Evolutionary conservation across 2,329 filamentous ascomycete genomes (phyloP).

Genomic region (Alternaria solani): DNA sequence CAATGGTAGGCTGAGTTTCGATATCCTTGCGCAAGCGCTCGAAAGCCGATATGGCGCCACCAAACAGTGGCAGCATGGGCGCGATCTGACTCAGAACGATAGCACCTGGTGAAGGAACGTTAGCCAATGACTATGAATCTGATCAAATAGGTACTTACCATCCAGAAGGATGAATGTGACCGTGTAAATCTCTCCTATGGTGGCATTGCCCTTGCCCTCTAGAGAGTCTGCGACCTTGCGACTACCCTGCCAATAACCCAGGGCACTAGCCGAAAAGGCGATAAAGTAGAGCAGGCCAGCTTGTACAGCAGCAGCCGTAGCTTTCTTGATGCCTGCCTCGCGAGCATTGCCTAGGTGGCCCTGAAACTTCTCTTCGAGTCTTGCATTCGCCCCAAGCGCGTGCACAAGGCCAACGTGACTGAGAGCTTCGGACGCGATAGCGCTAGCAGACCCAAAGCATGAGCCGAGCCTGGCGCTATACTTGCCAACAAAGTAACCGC

Average conservation of each 20-base stretch:
- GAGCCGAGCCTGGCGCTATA: constrained; percentile 61
- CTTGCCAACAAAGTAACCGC: constrained; percentile 63
- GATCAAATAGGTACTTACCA: constrained; percentile 36
- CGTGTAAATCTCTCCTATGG: constrained; percentile 61
- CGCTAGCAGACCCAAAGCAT: constrained; percentile 65
- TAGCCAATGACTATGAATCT: background rate
- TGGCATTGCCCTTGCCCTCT: constrained; percentile 40
- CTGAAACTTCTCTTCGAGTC: constrained; percentile 68
- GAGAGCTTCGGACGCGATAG: constrained; percentile 69
- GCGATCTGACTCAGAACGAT: constrained; percentile 57
- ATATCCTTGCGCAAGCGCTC: constrained; percentile 67
- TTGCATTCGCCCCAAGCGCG: constrained; percentile 66
- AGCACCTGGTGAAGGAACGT: constrained; percentile 45
- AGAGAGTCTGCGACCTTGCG: constrained; percentile 60
- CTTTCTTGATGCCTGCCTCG: constrained; percentile 66
- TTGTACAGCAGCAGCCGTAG: constrained; percentile 64
- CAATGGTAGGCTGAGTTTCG: constrained; percentile 54
- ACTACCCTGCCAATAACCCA: constrained; percentile 74
- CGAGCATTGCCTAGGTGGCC: constrained; percentile 61
- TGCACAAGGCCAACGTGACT: constrained; percentile 69
- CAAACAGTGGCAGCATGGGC: constrained; percentile 60
- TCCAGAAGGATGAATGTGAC: constrained; percentile 65
- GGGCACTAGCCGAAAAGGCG: constrained; percentile 70
- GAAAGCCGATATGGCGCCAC: constrained; percentile 62
- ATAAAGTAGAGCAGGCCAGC: constrained; percentile 72